Conservation (phyloP, 2,329 filamentous ascomycete species). For the Ascochyta viciae-villosae region DNA sequence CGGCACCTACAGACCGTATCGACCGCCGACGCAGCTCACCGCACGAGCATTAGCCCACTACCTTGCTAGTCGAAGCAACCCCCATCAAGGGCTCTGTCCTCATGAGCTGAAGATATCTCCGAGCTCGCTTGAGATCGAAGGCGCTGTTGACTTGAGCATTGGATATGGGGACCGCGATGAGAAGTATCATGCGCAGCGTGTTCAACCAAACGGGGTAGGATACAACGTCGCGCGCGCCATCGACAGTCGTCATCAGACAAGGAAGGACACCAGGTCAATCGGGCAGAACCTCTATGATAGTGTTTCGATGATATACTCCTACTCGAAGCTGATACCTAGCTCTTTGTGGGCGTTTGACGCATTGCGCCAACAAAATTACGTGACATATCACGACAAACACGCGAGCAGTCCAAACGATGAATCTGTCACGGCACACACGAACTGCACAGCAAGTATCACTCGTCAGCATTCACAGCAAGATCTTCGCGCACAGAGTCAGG, state of each 20-base stretch:
- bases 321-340: slow-evolving; percentile 41
- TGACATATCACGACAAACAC: not conserved
- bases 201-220: not conserved
- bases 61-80: slow-evolving; percentile 80
- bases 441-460: slow-evolving; percentile 4
- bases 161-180: not conserved
- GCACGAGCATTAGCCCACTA: slow-evolving; percentile 82
- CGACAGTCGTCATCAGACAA: slow-evolving; percentile 35
- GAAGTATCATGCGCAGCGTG: not conserved
- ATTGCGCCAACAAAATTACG: slow-evolving; percentile 20
- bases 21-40: slow-evolving; percentile 81
- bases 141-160: slow-evolving; percentile 4
- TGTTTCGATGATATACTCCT: slow-evolving; percentile 43
- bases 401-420: slow-evolving; percentile 19
- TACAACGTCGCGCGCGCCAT: slow-evolving; percentile 25
- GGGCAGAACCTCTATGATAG: slow-evolving; percentile 63
- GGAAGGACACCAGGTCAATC: slow-evolving; percentile 67
- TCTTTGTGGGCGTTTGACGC: slow-evolving; percentile 31
- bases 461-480: slow-evolving; percentile 22
- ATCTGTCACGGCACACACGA: slow-evolving; percentile 13
- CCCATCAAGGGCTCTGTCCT: slow-evolving; percentile 72
- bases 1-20: slow-evolving; percentile 71
- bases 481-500: slow-evolving; percentile 6
- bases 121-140: slow-evolving; percentile 32
- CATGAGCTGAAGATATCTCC: slow-evolving; percentile 50